Conservation (phyloP, 768 basidiomycete species). For the Termitomyces sp. region DNA sequence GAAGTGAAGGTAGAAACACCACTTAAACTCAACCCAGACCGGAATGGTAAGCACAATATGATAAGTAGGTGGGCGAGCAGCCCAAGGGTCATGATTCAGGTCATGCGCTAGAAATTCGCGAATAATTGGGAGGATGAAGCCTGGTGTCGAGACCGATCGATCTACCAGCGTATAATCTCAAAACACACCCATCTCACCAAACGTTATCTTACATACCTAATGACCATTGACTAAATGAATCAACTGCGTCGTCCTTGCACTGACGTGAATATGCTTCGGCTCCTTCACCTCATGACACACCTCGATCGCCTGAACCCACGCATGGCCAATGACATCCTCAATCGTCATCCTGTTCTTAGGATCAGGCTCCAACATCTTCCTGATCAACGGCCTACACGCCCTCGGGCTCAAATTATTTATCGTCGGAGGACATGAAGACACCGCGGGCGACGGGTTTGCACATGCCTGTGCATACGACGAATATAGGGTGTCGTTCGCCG, state of each 20-base stretch:
- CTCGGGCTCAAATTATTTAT: conserved; percentile 88
- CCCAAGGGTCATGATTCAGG: too few relatives aligned
- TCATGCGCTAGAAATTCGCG: neutral
- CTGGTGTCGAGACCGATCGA: neutral
- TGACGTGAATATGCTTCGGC: conserved; percentile 69
- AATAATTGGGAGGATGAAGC: neutral
- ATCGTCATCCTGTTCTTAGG: conserved; percentile 71
- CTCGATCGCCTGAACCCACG: conserved; percentile 80
- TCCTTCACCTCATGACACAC: conserved; percentile 65
- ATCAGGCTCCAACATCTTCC: conserved; percentile 95
- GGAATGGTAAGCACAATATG: conserved; percentile 1
- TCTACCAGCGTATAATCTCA: neutral
- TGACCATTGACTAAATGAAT: conserved; percentile 31
- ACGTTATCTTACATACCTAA: conserved; percentile 2
- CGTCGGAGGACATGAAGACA: conserved; percentile 53
- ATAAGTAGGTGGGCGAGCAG: neutral
- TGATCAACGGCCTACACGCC: conserved; percentile 75
- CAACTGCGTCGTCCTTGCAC: conserved; percentile 55
- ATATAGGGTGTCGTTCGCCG: conserved; percentile 68
- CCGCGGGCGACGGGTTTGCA: conserved; percentile 36
- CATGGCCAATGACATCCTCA: conserved; percentile 73
- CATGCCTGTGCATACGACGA: conserved; percentile 65
- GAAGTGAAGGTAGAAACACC: neutral
- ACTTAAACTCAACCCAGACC: conserved; percentile 2
- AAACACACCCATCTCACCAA: neutral